Base-by-base conservation (phyloP, 2,329 filamentous ascomycete species). In the Exophiala dermatitidis region DNA sequence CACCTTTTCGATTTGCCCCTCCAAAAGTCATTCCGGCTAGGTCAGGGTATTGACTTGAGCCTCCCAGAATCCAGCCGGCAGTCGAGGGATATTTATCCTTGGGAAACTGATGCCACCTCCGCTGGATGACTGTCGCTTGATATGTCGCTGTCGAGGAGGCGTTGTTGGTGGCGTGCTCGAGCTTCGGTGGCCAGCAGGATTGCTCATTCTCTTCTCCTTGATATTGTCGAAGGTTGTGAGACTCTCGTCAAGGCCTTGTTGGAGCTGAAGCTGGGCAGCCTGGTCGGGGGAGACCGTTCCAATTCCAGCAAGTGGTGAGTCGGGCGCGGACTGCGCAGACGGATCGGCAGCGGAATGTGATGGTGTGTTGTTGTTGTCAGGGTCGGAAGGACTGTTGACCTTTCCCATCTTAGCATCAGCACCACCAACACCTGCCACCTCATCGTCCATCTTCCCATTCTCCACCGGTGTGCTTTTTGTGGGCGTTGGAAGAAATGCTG, bases 401-500 rank as follows among this genome's bases (percentile, higher is more conserved):
- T 57, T 54, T 29, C 29, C 44, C 26, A 31, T 41, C 50, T 29
- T 44, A 5, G 30, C 43, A 2, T 26, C n/a, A 7, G 26, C 53
- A 12, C 44, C 55, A 5, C 33, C 43, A 2, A 12, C n/a, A 7
- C 26, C 53, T 10, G 41, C 55, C 5, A 55, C 37, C 6, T 51
- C 56, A 43, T 10, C 36, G 3, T 38, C 45, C 43, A 56, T 52
- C 19, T 53, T 50, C n/a, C 37, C 36, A 43, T 48, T 56, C 7
- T 58, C 53, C 2, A 57, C 48, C 3, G 60, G 58, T 3, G 53
- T 57, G 19, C 19, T 19, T 10, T 57, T 41, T 36, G 62, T 63
- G 33, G 50, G 56, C 19, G 55, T 58, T 12, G 60, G 59, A 19
- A 73, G 60, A 47, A 74, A 74, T 8, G 79, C 75, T 1, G 91